Evolutionary conservation across 2,329 filamentous ascomycete species (phyloP).

Genomic region (Scopulariopsis brevicaulis): DNA sequence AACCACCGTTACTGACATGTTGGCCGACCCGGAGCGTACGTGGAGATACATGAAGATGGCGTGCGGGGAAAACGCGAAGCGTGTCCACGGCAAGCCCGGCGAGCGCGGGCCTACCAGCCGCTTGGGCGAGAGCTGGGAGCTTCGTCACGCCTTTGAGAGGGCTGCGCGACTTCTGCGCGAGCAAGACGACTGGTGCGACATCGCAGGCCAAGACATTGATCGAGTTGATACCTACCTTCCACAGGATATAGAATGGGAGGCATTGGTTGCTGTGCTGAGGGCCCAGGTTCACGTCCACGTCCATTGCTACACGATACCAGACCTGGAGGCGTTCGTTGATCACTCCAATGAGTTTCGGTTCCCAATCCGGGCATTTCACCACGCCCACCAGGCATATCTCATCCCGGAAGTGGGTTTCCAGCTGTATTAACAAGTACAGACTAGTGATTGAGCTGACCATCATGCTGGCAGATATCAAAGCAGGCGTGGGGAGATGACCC

Average conservation of each 20-base stretch:
- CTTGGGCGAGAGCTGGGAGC: constrained; percentile 58
- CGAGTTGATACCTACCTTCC: constrained; percentile 48
- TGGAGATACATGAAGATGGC: constrained; percentile 72
- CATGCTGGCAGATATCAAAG: constrained; percentile 32
- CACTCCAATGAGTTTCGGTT: constrained; percentile 65
- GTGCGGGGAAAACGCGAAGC: constrained; percentile 59
- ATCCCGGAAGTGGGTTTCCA: constrained; percentile 42
- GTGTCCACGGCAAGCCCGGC: constrained; percentile 43
- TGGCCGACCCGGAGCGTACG: constrained; percentile 52
- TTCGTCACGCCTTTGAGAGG: constrained; percentile 56
- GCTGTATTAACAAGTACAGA: constrained; percentile 3
- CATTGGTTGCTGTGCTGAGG: constrained; percentile 47
- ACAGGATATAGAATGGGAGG: constrained; percentile 51
- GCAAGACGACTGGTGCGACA: constrained; percentile 58
- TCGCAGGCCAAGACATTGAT: constrained; percentile 38
- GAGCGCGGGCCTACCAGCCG: constrained; percentile 45
- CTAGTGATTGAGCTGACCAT: neutral
- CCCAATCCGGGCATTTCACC: constrained; percentile 54
- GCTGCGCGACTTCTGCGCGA: constrained; percentile 41
- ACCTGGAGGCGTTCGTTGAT: constrained; percentile 57
- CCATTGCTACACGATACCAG: constrained; percentile 60
- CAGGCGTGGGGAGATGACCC: constrained; percentile 40
- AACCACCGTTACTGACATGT: constrained; percentile 49
- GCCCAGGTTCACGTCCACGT: constrained; percentile 60
- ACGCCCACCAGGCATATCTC: constrained; percentile 55